Evolutionary conservation across 2,329 filamentous ascomycete genomes (phyloP).

Genomic region (Sodiomyces alkalinus): DNA sequence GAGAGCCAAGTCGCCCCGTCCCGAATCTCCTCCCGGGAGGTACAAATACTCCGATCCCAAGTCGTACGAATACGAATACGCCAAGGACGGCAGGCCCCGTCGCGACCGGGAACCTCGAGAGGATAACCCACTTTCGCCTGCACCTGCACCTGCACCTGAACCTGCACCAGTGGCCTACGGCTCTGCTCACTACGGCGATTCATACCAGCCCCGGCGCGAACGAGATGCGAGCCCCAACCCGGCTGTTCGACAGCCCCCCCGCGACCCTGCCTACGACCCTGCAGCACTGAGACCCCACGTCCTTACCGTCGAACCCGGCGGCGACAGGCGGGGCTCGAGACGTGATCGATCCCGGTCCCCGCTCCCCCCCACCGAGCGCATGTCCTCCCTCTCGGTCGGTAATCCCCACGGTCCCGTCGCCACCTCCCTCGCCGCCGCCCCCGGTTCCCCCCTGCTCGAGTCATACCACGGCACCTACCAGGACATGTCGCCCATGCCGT

Average conservation of each 20-base stretch:
- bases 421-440: slow-evolving; percentile 39
- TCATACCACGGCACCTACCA: slow-evolving; percentile 91
- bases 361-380: slow-evolving; percentile 30
- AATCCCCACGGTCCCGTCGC: slow-evolving; percentile 22
- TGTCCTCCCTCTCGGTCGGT: slow-evolving; percentile 37
- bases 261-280: background rate
- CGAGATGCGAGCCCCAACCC: slow-evolving; percentile 5
- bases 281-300: slow-evolving; percentile 21
- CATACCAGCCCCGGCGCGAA: too few species aligned
- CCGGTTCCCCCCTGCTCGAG: slow-evolving; percentile 74
- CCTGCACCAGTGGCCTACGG: slow-evolving; percentile 44
- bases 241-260: slow-evolving; percentile 1
- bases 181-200: slow-evolving; percentile 4
- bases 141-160: too few species aligned
- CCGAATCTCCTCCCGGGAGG: slow-evolving; percentile 6
- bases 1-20: slow-evolving; percentile 5
- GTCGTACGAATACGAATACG: slow-evolving; percentile 16
- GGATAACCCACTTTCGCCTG: too few species aligned
- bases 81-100: slow-evolving; percentile 4
- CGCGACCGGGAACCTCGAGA: slow-evolving; percentile 13
- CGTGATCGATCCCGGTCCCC: slow-evolving; percentile 31
- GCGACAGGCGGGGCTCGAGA: slow-evolving; percentile 18
- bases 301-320: slow-evolving; percentile 24
- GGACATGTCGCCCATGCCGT: slow-evolving; percentile 87
- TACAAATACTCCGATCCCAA: slow-evolving; percentile 14